Percentiles rank a stretch among this genome's conserved stretches.
Conservation (phyloP, 2,329 filamentous ascomycete species). For the Epichloe bromicola region DNA sequence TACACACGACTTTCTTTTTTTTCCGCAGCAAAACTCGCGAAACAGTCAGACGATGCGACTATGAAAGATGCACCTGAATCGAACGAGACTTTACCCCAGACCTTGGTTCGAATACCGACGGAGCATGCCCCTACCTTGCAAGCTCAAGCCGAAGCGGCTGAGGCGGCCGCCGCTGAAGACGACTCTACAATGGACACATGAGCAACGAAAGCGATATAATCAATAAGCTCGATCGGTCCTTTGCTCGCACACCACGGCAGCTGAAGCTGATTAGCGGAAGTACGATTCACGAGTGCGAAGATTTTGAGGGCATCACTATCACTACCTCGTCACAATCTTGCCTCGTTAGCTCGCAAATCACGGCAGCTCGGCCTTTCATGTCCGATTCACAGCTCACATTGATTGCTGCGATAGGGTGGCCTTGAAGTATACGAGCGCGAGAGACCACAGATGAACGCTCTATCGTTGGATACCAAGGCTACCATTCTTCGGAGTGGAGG, state of each 20-base stretch:
- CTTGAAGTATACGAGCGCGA: neutral
- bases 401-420: neutral
- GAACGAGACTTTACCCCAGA: constrained; percentile 55
- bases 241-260: neutral
- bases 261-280: neutral
- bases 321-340: neutral
- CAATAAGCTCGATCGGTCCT: neutral
- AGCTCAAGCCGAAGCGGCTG: constrained; percentile 41
- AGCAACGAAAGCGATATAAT: neutral
- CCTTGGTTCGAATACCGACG: constrained; percentile 72
- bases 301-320: neutral
- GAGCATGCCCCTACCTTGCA: constrained; percentile 58
- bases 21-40: constrained; percentile 52
- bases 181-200: constrained; percentile 8
- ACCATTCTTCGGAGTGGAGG: neutral
- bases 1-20: constrained; percentile 6
- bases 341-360: neutral
- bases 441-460: neutral
- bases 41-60: constrained; percentile 32
- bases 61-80: constrained; percentile 22
- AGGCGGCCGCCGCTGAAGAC: constrained; percentile 30
- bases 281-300: neutral
- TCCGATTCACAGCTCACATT: neutral
- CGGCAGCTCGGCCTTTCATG: neutral
- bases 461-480: neutral